Conservation (phyloP, 176 grass and related monocot species). For the Carex kokanica region DNA sequence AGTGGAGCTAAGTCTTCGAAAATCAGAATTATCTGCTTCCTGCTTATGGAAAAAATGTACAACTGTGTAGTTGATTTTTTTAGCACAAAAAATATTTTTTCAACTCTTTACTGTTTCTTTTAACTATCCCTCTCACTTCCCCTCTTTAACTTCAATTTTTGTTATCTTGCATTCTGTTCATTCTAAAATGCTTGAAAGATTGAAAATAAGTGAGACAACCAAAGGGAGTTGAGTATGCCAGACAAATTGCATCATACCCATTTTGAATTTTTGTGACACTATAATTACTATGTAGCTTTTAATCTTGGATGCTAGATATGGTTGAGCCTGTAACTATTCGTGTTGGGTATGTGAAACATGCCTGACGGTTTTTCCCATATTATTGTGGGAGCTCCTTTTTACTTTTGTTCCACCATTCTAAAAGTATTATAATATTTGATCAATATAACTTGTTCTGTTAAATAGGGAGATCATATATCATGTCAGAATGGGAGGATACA, state of each 20-base stretch:
- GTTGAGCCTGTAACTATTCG: background rate
- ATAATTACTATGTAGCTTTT: background rate
- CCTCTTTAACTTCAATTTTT: background rate
- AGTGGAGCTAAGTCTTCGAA: background rate
- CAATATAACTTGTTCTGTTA: conserved; percentile 7
- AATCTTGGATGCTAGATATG: background rate
- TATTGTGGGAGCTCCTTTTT: background rate
- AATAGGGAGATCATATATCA: conserved; percentile 74
- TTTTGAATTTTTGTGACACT: background rate
- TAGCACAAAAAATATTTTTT: background rate
- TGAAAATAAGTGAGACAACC: background rate
- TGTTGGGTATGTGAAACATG: background rate
- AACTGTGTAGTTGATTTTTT: background rate
- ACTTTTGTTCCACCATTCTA: background rate
- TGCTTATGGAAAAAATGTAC: conserved; percentile 3
- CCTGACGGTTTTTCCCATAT: background rate
- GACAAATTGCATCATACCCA: background rate
- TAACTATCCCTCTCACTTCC: background rate
- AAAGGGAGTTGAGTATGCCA: background rate
- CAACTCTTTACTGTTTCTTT: background rate
- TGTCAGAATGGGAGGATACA: conserved; percentile 66
- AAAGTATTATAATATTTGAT: background rate
- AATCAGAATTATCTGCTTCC: background rate
- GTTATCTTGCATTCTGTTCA: background rate
- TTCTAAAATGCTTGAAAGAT: background rate